phyloP scores from a whole-genome alignment of 306 rosid species.

The Ceratonia siliqua region DNA sequence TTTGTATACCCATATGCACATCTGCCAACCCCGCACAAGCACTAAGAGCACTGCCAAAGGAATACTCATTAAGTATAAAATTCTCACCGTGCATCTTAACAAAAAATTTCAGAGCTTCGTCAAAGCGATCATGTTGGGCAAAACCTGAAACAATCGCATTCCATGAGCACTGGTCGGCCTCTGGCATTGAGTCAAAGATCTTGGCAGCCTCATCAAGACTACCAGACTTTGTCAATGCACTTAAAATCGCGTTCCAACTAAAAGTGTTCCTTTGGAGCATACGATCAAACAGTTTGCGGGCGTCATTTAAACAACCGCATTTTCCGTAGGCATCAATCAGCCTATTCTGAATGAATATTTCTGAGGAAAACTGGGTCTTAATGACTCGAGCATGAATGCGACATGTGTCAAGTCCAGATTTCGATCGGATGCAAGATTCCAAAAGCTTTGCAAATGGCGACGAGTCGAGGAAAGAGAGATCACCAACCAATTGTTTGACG shows the following conservation, averaged over 20 bases:
- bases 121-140: slow-evolving; percentile 43
- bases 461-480: slow-evolving; percentile 42
- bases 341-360: slow-evolving; percentile 49
- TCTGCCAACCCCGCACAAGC: slow-evolving; percentile 56
- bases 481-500: slow-evolving; percentile 41
- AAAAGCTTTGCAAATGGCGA: slow-evolving; percentile 48
- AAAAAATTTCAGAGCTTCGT: slow-evolving; percentile 47
- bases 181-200: slow-evolving; percentile 47
- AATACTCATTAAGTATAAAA: slow-evolving; percentile 51
- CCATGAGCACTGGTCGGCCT: slow-evolving; percentile 64
- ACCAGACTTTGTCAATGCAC: slow-evolving; percentile 38
- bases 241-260: slow-evolving; percentile 49
- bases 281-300: slow-evolving; percentile 45
- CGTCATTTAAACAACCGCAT: slow-evolving; percentile 41
- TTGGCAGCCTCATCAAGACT: slow-evolving; percentile 48
- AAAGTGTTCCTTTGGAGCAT: slow-evolving; percentile 50
- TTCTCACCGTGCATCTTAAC: slow-evolving; percentile 47
- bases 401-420: slow-evolving; percentile 32
- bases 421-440: slow-evolving; percentile 47
- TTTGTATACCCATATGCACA: slow-evolving; percentile 53
- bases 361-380: slow-evolving; percentile 47
- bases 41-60: slow-evolving; percentile 57
- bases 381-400: slow-evolving; percentile 47
- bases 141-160: slow-evolving; percentile 54
- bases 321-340: slow-evolving; percentile 50